Percentiles rank a stretch among this genome's conserved stretches.
Conservation (phyloP, 2,329 filamentous ascomycete genomes). For the Cordyceps farinosa region DNA sequence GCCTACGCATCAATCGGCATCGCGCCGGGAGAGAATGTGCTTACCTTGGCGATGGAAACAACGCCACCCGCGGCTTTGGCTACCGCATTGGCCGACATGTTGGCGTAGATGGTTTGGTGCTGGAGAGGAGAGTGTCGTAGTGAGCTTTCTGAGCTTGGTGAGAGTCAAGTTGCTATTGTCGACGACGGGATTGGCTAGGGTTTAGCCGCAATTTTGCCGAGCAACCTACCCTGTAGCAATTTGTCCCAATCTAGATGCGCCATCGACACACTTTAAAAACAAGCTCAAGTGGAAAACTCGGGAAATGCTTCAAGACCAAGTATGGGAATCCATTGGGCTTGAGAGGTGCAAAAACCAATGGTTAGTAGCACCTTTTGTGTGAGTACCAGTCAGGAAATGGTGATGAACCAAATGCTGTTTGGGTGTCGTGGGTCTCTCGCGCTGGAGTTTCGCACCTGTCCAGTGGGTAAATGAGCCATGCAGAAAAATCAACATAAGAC, state of each 20-base stretch:
- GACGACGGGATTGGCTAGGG: conserved; percentile 16
- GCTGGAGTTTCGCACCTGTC: too few species aligned
- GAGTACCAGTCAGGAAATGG: too few species aligned
- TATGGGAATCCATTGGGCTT: too few species aligned
- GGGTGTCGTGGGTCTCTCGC: too few species aligned
- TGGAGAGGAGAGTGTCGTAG: conserved; percentile 18
- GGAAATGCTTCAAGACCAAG: too few species aligned
- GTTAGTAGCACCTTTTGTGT: too few species aligned
- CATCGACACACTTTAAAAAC: not conserved
- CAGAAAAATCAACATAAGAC: too few species aligned
- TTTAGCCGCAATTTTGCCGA: conserved; percentile 23
- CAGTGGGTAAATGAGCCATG: too few species aligned
- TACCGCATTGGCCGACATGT: conserved; percentile 60
- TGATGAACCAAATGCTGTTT: too few species aligned
- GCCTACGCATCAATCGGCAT: conserved; percentile 24
- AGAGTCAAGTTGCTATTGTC: conserved; percentile 19
- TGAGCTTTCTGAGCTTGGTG: conserved; percentile 5
- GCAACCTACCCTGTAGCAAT: not conserved
- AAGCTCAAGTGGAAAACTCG: too few species aligned
- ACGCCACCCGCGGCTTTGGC: conserved; percentile 53
- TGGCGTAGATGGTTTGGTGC: conserved; percentile 28
- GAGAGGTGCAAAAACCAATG: too few species aligned
- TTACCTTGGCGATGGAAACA: conserved; percentile 58
- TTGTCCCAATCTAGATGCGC: not conserved
- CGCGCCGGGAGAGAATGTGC: conserved; percentile 20